Percentiles rank a stretch among this genome's conserved stretches.
Conservation (phyloP, 805 yeast genomes). For the Ogataea pilisensis region DNA sequence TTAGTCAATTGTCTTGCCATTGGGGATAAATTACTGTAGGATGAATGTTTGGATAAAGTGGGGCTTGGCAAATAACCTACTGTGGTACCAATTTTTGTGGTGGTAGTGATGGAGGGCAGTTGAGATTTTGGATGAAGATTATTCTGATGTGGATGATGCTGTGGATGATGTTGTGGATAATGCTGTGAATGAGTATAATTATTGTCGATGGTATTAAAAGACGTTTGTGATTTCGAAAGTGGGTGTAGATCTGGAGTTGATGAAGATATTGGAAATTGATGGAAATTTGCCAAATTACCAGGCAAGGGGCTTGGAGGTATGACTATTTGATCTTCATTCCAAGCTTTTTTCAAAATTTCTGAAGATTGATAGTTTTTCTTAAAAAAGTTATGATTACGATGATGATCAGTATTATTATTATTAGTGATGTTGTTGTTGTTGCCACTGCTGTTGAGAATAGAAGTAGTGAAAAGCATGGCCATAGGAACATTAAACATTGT, state of each 20-base stretch:
- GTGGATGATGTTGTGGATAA: not conserved
- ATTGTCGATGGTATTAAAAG: not conserved
- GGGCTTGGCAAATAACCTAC: conserved; percentile 17
- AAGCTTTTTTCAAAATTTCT: conserved; percentile 23
- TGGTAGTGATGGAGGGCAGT: not conserved
- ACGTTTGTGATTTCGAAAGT: not conserved
- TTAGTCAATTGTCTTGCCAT: conserved; percentile 37
- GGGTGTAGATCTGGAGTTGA: not conserved
- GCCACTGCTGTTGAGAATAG: conserved; percentile 24
- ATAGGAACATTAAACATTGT: conserved; percentile 51
- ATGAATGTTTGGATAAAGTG: conserved; percentile 22
- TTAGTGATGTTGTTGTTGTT: too few relatives aligned
- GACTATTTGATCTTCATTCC: conserved; percentile 24
- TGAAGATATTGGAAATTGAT: not conserved
- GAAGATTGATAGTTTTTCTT: conserved; percentile 12
- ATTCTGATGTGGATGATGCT: not conserved
- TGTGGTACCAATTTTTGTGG: not conserved
- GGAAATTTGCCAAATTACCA: conserved; percentile 26
- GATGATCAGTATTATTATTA: too few relatives aligned
- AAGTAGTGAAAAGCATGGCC: conserved; percentile 34
- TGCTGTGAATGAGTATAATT: not conserved
- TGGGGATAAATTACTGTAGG: conserved; percentile 30
- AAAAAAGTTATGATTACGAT: conserved; percentile 7
- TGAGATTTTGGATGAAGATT: not conserved
- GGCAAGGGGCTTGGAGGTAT: conserved; percentile 49